phyloP scores from a whole-genome alignment of 441 rosid species.

The Bocquillonia castaneifolia region DNA sequence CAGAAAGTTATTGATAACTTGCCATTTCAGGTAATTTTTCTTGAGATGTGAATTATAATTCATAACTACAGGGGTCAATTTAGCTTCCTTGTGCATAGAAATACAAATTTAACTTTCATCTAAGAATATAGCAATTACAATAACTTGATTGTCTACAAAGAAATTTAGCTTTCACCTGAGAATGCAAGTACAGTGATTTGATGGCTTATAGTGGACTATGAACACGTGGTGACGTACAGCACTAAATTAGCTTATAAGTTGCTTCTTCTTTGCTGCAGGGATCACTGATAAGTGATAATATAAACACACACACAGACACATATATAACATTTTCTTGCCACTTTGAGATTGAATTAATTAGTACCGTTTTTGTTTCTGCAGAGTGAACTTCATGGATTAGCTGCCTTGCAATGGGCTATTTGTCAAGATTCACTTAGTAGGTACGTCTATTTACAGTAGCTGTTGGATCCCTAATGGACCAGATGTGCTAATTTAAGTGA shows the following conservation, averaged over 20 bases:
- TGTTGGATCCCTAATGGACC: background rate
- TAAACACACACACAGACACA: no score
- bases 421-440: conserved; percentile 80
- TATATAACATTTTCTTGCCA: background rate
- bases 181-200: background rate
- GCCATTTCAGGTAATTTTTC: conserved; percentile 58
- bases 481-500: background rate
- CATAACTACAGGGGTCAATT: background rate
- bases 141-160: no score
- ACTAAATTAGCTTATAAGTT: background rate
- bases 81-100: background rate
- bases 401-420: conserved; percentile 91
- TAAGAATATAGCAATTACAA: no score
- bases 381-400: conserved; percentile 90
- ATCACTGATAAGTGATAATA: background rate
- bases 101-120: no score
- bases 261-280: background rate
- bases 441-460: conserved; percentile 24
- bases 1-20: conserved; percentile 61
- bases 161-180: background rate
- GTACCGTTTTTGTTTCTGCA: conserved; percentile 33
- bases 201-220: no score
- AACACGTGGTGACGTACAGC: background rate
- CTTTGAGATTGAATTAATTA: conserved; percentile 11
- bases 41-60: conserved; percentile 1